phyloP scores from a whole-genome alignment of 2,329 filamentous ascomycete genomes.

The Arthrobotrys musiformis region DNA sequence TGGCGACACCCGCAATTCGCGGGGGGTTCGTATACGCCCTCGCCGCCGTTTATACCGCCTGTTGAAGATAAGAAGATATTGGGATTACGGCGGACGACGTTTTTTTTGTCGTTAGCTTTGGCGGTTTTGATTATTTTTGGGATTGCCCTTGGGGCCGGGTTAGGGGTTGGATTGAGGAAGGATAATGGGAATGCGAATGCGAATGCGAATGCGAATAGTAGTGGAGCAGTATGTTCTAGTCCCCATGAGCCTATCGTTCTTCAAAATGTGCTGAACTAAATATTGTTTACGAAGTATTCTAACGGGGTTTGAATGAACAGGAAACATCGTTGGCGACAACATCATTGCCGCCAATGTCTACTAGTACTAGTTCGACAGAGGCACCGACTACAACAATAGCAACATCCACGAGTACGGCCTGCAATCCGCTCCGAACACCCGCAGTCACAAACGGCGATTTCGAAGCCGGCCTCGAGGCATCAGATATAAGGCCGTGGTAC shows the following conservation, averaged over 20 bases:
- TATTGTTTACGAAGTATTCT: background rate
- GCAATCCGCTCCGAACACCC: conserved; percentile 9
- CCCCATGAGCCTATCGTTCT: background rate
- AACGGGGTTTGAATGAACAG: background rate
- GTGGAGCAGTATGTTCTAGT: conserved; percentile 1
- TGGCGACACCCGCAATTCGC: conserved; percentile 31
- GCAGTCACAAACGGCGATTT: conserved; percentile 30
- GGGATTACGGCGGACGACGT: conserved; percentile 25
- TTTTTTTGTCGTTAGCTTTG: conserved; percentile 30
- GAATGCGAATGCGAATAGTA: background rate
- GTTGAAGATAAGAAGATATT: conserved; percentile 21
- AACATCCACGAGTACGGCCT: conserved; percentile 5
- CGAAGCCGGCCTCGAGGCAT: conserved; percentile 2
- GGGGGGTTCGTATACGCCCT: conserved; percentile 15
- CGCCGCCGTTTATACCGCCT: conserved; percentile 27
- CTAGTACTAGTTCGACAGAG: background rate
- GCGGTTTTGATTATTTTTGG: conserved; percentile 32
- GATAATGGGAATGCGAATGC: background rate
- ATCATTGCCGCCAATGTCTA: background rate
- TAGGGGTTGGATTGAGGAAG: conserved; percentile 26
- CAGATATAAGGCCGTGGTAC: conserved; percentile 34
- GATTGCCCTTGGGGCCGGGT: conserved; percentile 32
- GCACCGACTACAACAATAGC: background rate
- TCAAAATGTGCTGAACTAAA: too few relatives aligned
- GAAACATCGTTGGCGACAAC: background rate